Percentiles rank a stretch among this genome's conserved stretches.
These are phyloP conservation scores for Senna tora DNA, from an alignment of 306 rosid species.

Conservation along the genomic window DNA sequence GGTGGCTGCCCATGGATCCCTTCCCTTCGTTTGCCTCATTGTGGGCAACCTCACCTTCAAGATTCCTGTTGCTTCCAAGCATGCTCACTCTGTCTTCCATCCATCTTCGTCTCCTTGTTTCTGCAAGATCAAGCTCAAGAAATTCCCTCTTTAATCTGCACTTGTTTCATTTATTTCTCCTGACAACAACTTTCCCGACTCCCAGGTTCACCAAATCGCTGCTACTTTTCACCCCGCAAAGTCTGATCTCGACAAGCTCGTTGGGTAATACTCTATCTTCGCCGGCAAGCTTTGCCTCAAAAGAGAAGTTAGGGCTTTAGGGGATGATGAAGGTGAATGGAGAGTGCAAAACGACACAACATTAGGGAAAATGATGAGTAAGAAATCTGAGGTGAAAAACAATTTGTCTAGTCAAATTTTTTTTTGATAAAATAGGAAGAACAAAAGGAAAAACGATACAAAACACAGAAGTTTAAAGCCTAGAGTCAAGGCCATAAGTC, in stretches of 20 bases:
- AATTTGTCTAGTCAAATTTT: too few relatives aligned
- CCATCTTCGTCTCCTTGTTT: slow-evolving; percentile 78
- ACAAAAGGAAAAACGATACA: too few relatives aligned
- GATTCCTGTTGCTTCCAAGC: slow-evolving; percentile 74
- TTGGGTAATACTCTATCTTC: slow-evolving; percentile 54
- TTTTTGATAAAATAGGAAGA: too few relatives aligned
- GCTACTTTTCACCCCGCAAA: slow-evolving; percentile 71
- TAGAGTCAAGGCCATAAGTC: too few relatives aligned
- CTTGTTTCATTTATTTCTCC: slow-evolving; percentile 60
- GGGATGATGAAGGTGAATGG: too few relatives aligned
- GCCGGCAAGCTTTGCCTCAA: slow-evolving; percentile 48
- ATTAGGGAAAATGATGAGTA: too few relatives aligned
- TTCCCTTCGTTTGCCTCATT: slow-evolving; percentile 68
- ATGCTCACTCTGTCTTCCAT: slow-evolving; percentile 69
- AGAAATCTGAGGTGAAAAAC: too few relatives aligned
- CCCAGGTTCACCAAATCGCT: slow-evolving; percentile 47
- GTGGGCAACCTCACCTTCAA: slow-evolving; percentile 73
- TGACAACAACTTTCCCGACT: slow-evolving; percentile 49
- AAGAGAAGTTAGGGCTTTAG: too few relatives aligned
- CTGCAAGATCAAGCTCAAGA: slow-evolving; percentile 70
- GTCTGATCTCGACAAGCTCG: slow-evolving; percentile 53
- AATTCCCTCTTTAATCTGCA: slow-evolving; percentile 62
- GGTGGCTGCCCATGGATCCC: slow-evolving; percentile 61
- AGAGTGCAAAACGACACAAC: too few relatives aligned
- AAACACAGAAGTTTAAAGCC: too few relatives aligned